Evolutionary conservation across 2,329 filamentous ascomycete species (phyloP).

Genomic region (Aspergillus novofumigatus): DNA sequence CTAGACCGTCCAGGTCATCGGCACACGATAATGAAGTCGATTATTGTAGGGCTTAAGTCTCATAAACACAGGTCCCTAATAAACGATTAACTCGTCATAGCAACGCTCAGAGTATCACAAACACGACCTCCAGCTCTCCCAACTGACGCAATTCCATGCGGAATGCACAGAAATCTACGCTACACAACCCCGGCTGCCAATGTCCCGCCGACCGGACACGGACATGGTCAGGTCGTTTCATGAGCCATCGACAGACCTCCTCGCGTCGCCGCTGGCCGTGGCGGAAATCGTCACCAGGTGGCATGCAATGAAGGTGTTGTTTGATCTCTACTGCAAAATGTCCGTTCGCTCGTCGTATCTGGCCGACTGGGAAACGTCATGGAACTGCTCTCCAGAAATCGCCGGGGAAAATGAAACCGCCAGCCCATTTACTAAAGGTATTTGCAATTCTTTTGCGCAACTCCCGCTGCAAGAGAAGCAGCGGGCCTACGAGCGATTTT

Average conservation of each 20-base stretch:
- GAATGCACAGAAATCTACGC: background rate
- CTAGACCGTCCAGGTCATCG: background rate
- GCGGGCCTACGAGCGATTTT: background rate
- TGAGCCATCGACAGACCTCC: background rate
- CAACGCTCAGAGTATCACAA: background rate
- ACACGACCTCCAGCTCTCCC: background rate
- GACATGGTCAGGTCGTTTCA: background rate
- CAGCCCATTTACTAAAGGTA: background rate
- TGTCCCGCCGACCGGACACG: background rate
- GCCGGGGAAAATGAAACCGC: background rate
- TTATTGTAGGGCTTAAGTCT: background rate
- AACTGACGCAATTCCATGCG: background rate
- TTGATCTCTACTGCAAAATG: background rate
- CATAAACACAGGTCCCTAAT: background rate
- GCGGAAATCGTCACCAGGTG: background rate
- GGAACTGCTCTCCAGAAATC: background rate
- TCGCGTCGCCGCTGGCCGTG: background rate
- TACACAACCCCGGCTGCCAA: background rate
- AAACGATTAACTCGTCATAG: background rate
- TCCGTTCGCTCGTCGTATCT: background rate
- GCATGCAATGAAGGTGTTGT: background rate
- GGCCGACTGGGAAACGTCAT: too few relatives aligned
- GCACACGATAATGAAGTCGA: background rate
- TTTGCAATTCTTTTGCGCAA: background rate
- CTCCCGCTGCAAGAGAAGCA: background rate